Evolutionary conservation across 83 land plant genomes (phyloP), one percentile per base, ranked within the genome.

Genomic region (Picea abies): DNA sequence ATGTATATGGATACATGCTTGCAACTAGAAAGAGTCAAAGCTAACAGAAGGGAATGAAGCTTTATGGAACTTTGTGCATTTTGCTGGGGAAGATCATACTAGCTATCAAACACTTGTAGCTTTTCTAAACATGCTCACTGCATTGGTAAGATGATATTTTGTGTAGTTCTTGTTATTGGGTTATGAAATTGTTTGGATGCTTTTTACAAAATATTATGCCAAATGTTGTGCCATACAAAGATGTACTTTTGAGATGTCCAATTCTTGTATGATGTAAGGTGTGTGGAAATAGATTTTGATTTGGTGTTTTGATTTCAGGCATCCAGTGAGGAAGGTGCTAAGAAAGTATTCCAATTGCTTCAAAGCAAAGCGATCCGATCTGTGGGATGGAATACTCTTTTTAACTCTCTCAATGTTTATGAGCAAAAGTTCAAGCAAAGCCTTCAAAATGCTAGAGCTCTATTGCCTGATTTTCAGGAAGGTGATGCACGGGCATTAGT

Each of bases 401-500:
- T 97, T 82, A 93, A 89, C 75, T 93, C 96, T 82, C 83, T 97
- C 65, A 88, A 93, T 78, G 92, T 97, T 56, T 97, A 94, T 82
- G 96, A 96, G 63, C 94, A 96, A 80, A 92, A 90, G 66, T 96
- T 97, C 63, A 96, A 92, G 76, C 93, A 91, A 76, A 71, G 92
- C 67, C 88, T 97, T 44, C 96, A 96, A 86, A 93, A 87, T 80
- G 69, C 93, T 19, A 96, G 97, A 49, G 80, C 91, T 49, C 66
- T 89, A 29, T 88, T 97, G 65, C 97, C 97, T 11, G 92, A 90
- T 25, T 90, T 97, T 84, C 97, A 86, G 82, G 98, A 96, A 83
- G 98, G 98, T 71, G 99, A 97, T 93, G 99, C 98, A 20, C 90
- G 91, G 84, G 99, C 94, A 23, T 87, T 97, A 47, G 98, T 96